These are phyloP conservation scores for Monascus purpureus DNA, from an alignment of 495 filamentous ascomycete genomes.

Conservation along the genomic window DNA sequence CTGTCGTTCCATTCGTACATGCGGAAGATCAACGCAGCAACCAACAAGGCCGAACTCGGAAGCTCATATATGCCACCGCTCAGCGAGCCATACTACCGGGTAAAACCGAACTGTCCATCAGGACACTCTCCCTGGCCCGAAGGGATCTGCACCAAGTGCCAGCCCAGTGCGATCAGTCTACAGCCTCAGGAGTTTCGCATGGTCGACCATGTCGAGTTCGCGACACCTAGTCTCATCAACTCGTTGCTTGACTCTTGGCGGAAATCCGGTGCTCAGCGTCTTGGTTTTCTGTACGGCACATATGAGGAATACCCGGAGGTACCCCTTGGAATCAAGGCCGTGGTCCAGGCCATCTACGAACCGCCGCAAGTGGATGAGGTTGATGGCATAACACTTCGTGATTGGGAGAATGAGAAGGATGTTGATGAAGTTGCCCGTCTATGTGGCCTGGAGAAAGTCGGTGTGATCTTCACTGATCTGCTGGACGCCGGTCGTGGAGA, in stretches of 20 bases:
- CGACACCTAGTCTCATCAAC: slow-evolving; percentile 67
- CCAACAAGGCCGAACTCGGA: slow-evolving; percentile 85
- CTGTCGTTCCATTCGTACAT: slow-evolving; percentile 91
- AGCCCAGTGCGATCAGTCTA: slow-evolving; percentile 91
- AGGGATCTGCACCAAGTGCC: slow-evolving; percentile 98
- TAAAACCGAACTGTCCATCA: slow-evolving; percentile 77
- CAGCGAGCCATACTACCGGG: slow-evolving; percentile 84
- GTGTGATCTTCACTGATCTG: slow-evolving; percentile 92
- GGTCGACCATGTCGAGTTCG: slow-evolving; percentile 97
- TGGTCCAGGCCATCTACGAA: slow-evolving; percentile 97
- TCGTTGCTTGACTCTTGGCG: slow-evolving; percentile 86
- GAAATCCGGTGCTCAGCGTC: slow-evolving; percentile 57
- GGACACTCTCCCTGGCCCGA: slow-evolving; percentile 89
- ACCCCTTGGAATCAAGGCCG: slow-evolving; percentile 85
- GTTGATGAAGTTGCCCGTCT: slow-evolving; percentile 67
- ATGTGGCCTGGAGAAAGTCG: slow-evolving; percentile 82
- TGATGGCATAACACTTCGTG: slow-evolving; percentile 78
- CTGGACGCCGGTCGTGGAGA: slow-evolving; percentile 67
- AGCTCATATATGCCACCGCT: slow-evolving; percentile 93
- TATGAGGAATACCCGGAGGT: slow-evolving; percentile 89
- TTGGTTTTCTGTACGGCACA: slow-evolving; percentile 84
- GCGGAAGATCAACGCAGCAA: slow-evolving; percentile 85
- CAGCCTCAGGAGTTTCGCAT: slow-evolving; percentile 92
- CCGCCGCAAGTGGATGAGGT: slow-evolving; percentile 80
- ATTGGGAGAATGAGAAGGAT: slow-evolving; percentile 79